phyloP scores from a whole-genome alignment of 1,139 yeast species.

The Pichia sp. region DNA sequence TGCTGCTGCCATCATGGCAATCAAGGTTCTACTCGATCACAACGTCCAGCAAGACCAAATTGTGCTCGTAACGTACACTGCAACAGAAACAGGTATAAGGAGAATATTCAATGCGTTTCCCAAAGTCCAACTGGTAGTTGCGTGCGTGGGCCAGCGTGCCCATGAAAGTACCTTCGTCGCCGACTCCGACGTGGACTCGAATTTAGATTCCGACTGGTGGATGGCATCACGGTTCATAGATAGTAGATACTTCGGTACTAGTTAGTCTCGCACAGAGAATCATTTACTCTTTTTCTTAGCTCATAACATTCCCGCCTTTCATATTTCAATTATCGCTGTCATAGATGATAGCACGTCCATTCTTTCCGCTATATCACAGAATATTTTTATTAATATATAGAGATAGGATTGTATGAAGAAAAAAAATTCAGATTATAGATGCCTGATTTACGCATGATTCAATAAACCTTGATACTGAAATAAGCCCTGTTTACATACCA shows the following conservation, averaged over 20 bases:
- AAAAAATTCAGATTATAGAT: too few relatives aligned
- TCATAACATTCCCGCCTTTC: background rate
- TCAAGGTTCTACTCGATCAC: slow-evolving; percentile 81
- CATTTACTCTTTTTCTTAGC: background rate
- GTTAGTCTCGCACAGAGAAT: slow-evolving; percentile 10
- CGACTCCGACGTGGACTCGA: slow-evolving; percentile 31
- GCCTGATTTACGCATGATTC: too few relatives aligned
- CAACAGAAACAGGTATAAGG: slow-evolving; percentile 79
- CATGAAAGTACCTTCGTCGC: background rate
- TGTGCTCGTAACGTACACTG: slow-evolving; percentile 64
- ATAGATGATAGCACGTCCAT: too few relatives aligned
- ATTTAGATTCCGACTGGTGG: slow-evolving; percentile 49
- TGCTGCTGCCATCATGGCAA: slow-evolving; percentile 92
- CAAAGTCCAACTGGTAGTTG: slow-evolving; percentile 62
- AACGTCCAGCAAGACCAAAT: slow-evolving; percentile 63
- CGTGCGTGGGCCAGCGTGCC: slow-evolving; percentile 39
- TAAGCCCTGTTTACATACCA: slow-evolving; percentile 22
- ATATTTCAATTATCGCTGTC: background rate
- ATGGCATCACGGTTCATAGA: slow-evolving; percentile 73
- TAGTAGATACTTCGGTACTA: slow-evolving; percentile 74
- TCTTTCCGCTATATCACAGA: background rate
- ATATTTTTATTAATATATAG: background rate
- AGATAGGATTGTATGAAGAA: background rate
- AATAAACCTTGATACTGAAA: too few relatives aligned
- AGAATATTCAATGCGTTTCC: slow-evolving; percentile 69